A percentile compares a stretch with the other conserved stretches of the same genome.
Evolutionary conservation across 441 rosid species (phyloP).

Genomic region (Lepidium campestre): DNA sequence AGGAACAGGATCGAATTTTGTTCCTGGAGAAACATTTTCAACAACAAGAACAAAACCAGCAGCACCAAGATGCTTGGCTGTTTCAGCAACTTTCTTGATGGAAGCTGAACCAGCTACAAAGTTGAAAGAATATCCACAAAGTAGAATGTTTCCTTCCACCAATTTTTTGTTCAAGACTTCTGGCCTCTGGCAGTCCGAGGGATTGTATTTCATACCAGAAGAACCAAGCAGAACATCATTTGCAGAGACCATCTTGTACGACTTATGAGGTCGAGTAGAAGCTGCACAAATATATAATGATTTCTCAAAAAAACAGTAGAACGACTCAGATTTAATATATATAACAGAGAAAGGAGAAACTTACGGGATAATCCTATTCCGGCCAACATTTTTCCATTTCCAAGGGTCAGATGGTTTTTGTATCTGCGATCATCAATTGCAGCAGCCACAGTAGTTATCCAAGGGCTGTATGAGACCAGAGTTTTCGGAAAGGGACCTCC

Average conservation of each 20-base stretch:
- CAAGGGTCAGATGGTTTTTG: constrained; percentile 82
- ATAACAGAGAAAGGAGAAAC: constrained; percentile 23
- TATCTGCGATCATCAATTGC: constrained; percentile 97
- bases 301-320: background rate
- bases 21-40: constrained; percentile 89
- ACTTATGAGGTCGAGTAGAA: constrained; percentile 67
- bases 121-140: constrained; percentile 97
- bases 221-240: constrained; percentile 86
- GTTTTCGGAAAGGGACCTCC: constrained; percentile 98
- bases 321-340: background rate
- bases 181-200: constrained; percentile 95
- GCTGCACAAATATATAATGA: constrained; percentile 49
- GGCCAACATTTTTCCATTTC: constrained; percentile 79
- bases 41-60: constrained; percentile 96
- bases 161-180: constrained; percentile 78
- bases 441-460: constrained; percentile 97
- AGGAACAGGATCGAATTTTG: constrained; percentile 96
- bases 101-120: constrained; percentile 92
- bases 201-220: constrained; percentile 64
- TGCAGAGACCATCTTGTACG: constrained; percentile 84
- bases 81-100: constrained; percentile 84
- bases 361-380: constrained; percentile 89
- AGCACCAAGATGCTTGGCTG: constrained; percentile 94
- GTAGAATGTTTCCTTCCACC: constrained; percentile 86
- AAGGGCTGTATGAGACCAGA: constrained; percentile 91